Base-by-base conservation (phyloP, 2,329 filamentous ascomycete genomes). In the Stylonectria norvegica region DNA sequence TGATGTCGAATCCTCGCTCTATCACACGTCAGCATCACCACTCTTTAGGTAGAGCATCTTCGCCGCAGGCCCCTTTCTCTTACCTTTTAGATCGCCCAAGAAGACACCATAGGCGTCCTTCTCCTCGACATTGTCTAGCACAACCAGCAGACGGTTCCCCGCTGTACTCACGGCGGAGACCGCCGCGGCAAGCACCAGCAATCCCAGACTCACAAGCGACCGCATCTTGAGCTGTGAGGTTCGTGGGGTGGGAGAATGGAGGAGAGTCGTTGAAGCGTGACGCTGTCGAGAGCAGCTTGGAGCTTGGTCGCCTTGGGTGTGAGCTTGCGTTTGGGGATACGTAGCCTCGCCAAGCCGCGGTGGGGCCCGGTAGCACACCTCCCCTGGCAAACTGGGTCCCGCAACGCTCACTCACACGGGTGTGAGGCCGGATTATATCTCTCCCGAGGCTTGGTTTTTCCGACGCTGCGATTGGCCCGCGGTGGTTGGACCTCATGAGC, bases 71-170 rank as follows among this genome's bases (percentile, higher is more conserved):
- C 15, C 61, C n/a, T n/a, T n/a, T n/a, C n/a, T n/a, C 74, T 61
- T 71, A 86, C 86, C 74, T 61, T 79, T 73, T 44, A 93, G 65
- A 61, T 89, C 85, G 40, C 75, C 77, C 50, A 89, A 72, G 64
- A 97, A 91, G 58, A 83, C 85, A 43, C 86, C 86, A 68, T 95
- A 98, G 53, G 78, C 78, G 55, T 78, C 78, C 74, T 90, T 89
- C 61, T 95, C 88, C 29, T 79, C 76, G 48, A 81, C 74, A 56
- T 95, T 85, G 58, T 97, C 91, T 38, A 95, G 68, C 43, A 98
- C 78, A 46, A 94, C 89, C 59, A 98, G 74, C 66, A 97, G 68
- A 61, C 89, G 79, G 65, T 78, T 79, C 45, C 91, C 93, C 34
- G 81, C 76, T 49, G 83, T 84, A 71, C 90, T 95, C 58, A 85